Conservation (phyloP, 1,139 yeast species). For the Debaryomyces robertsiae region DNA sequence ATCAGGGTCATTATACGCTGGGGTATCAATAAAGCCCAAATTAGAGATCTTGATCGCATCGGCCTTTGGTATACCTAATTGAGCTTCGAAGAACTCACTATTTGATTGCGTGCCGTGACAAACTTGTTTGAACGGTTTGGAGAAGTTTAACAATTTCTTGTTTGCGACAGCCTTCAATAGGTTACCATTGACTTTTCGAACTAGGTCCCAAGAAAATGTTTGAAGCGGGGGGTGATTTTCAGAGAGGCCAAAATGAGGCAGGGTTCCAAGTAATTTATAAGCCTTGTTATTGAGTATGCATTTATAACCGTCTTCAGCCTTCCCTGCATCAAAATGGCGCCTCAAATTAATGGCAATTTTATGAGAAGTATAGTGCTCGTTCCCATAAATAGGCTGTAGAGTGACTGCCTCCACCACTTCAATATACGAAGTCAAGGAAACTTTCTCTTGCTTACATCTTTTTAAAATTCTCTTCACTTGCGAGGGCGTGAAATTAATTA, state of each 20-base stretch:
- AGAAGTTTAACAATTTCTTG: conserved; percentile 27
- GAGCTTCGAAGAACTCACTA: conserved; percentile 23
- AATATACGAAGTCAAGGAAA: conserved; percentile 41
- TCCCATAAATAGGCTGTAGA: conserved; percentile 33
- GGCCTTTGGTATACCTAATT: conserved; percentile 31
- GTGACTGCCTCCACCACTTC: conserved; percentile 29
- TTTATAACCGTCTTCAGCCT: conserved; percentile 22
- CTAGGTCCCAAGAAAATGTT: conserved; percentile 41
- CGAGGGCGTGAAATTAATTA: conserved; percentile 30
- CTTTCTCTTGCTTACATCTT: conserved; percentile 32
- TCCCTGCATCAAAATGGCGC: conserved; percentile 24
- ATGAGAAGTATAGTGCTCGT: conserved; percentile 25
- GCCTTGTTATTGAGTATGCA: conserved; percentile 21
- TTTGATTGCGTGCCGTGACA: conserved; percentile 24
- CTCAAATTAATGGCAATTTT: conserved; percentile 41
- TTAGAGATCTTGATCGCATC: conserved; percentile 44
- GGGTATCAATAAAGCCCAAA: conserved; percentile 34
- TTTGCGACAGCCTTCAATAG: conserved; percentile 25
- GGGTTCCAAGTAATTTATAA: conserved; percentile 36
- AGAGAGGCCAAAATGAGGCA: conserved; percentile 37
- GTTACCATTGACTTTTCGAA: conserved; percentile 23
- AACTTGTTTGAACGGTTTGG: conserved; percentile 24
- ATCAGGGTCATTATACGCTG: conserved; percentile 14
- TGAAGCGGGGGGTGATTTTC: conserved; percentile 33
- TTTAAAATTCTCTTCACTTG: conserved; percentile 28